Conservation (phyloP, 306 rosid genomes). For the Inga laurina region DNA sequence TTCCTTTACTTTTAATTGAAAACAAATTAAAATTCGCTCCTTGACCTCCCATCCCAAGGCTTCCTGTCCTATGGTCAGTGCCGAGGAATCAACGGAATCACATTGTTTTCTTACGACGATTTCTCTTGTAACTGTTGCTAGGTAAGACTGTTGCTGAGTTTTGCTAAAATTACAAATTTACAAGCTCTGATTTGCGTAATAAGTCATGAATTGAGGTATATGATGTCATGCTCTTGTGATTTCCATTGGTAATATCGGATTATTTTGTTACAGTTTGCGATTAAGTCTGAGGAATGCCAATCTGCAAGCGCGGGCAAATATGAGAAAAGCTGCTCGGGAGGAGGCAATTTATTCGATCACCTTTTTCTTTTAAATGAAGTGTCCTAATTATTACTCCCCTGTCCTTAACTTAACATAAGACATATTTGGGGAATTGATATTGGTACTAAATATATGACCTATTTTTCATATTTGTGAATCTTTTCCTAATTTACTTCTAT, state of each 20-base stretch:
- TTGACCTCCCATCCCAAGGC: neutral
- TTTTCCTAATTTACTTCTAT: too few species aligned
- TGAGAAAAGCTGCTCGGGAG: conserved; percentile 80
- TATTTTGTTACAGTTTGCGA: conserved; percentile 52
- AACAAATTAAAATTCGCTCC: neutral
- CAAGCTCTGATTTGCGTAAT: neutral
- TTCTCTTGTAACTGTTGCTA: neutral
- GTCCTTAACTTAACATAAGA: too few species aligned
- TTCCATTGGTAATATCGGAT: conserved; percentile 9
- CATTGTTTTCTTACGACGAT: neutral
- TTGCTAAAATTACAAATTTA: neutral
- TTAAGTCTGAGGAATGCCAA: conserved; percentile 77
- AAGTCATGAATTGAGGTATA: neutral
- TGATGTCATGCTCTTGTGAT: neutral
- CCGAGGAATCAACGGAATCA: neutral
- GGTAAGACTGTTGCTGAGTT: neutral
- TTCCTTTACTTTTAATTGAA: neutral
- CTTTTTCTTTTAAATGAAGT: too few species aligned
- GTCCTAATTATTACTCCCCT: too few species aligned
- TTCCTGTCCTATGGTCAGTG: neutral
- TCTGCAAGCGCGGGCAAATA: conserved; percentile 77
- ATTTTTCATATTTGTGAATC: too few species aligned
- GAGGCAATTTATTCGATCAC: conserved; percentile 48
- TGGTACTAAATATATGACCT: too few species aligned
- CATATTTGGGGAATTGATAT: too few species aligned